Evolutionary conservation across 176 grass and related monocot species (phyloP).

Genomic region (Ensete glaucum): DNA sequence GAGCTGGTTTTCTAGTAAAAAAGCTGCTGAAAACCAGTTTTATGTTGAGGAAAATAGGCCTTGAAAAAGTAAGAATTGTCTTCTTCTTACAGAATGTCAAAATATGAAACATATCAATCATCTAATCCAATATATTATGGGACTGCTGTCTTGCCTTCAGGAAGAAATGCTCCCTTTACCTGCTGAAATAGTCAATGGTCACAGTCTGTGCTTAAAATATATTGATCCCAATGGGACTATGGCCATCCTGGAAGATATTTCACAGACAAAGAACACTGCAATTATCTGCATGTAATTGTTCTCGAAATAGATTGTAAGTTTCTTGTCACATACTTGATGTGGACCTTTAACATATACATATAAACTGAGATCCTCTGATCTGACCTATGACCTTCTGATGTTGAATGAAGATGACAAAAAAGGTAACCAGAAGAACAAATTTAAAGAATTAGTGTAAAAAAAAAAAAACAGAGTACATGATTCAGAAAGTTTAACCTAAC

Average conservation of each 20-base stretch:
- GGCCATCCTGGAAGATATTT: background rate
- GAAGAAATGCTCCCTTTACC: background rate
- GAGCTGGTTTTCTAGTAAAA: background rate
- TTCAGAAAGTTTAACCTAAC: background rate
- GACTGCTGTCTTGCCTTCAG: background rate
- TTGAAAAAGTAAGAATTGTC: background rate
- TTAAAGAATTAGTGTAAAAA: too few relatives aligned
- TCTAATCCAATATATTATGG: background rate
- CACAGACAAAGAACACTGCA: background rate
- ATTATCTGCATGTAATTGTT: background rate
- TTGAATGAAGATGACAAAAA: background rate
- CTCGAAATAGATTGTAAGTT: background rate
- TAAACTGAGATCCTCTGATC: background rate
- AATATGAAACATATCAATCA: background rate
- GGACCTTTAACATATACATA: background rate
- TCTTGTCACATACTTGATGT: background rate
- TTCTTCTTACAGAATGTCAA: background rate
- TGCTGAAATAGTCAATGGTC: background rate
- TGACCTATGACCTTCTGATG: too few relatives aligned
- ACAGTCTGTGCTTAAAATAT: background rate
- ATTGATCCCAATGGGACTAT: background rate
- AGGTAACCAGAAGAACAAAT: background rate
- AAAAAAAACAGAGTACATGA: background rate
- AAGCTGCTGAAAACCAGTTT: background rate
- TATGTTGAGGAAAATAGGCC: background rate